Percentiles rank a stretch among this genome's conserved stretches.
Evolutionary conservation across 2,329 filamentous ascomycete genomes (phyloP).

Genomic region (Coniella lustricola): DNA sequence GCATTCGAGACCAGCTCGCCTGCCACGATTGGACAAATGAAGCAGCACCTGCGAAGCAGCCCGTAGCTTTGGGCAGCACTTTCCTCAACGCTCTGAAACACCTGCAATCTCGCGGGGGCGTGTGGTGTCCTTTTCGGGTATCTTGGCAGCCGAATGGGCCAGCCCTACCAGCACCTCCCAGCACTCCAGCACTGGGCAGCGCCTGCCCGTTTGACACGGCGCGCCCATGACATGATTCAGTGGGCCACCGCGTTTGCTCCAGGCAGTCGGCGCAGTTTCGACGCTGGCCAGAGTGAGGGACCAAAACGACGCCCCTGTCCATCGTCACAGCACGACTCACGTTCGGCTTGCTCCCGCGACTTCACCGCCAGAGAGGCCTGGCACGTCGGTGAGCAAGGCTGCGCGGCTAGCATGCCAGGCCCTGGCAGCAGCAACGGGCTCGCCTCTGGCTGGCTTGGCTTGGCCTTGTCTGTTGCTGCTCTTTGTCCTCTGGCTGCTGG

Average conservation of each 20-base stretch:
- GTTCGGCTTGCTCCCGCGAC: no score
- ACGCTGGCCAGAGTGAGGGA: no score
- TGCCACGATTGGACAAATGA: slow-evolving; percentile 6
- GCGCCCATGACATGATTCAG: slow-evolving; percentile 5
- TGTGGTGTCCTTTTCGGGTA: background rate
- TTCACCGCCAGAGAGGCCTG: no score
- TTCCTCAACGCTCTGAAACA: slow-evolving; percentile 2
- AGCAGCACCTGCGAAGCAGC: slow-evolving; percentile 3
- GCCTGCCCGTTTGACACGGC: background rate
- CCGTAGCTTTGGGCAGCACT: background rate
- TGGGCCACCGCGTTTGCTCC: background rate
- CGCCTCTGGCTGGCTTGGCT: no score
- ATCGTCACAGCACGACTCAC: background rate
- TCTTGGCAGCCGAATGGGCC: slow-evolving; percentile 9
- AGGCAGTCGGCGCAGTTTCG: no score
- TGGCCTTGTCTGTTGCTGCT: no score
- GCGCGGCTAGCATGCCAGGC: no score
- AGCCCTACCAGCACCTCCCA: background rate
- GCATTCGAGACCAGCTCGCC: slow-evolving; percentile 3
- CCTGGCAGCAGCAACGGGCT: no score
- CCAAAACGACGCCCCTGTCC: no score
- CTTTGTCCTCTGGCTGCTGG: no score
- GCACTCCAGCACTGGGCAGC: slow-evolving; percentile 5
- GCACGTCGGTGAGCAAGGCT: no score
- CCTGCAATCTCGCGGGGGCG: background rate